A percentile compares a stretch with the other conserved stretches of the same genome.
Conservation (phyloP, 306 rosid genomes). For the Cucurbita moschata region DNA sequence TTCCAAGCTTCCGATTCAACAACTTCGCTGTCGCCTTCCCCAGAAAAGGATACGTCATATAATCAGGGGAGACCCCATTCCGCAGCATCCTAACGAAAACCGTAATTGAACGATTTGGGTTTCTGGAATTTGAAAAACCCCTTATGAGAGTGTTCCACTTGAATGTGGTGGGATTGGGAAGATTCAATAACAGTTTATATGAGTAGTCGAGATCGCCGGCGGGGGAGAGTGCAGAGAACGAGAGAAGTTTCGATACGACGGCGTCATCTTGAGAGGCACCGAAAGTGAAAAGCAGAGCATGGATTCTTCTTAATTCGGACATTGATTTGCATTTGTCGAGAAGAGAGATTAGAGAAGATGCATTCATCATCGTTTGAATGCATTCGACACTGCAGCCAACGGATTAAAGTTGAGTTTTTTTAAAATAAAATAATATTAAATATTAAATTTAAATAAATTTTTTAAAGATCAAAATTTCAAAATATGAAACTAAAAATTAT, state of each 20-base stretch:
- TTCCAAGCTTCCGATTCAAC: constrained; percentile 32
- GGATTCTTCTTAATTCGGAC: constrained; percentile 44
- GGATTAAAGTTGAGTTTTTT: neutral
- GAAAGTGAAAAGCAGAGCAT: constrained; percentile 36
- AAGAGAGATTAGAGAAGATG: constrained; percentile 13
- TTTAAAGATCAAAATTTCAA: too few species aligned
- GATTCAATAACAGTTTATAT: constrained; percentile 34
- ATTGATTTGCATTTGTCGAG: constrained; percentile 45
- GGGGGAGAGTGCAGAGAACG: constrained; percentile 34
- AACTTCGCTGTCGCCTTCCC: constrained; percentile 54
- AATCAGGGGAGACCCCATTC: constrained; percentile 40
- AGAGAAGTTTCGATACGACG: constrained; percentile 28
- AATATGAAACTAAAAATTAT: too few species aligned
- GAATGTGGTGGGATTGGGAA: constrained; percentile 34
- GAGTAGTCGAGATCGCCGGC: constrained; percentile 40
- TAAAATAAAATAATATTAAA: too few species aligned
- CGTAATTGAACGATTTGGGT: constrained; percentile 35
- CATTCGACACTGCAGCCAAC: neutral
- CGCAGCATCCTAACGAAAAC: constrained; percentile 46
- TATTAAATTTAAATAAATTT: too few species aligned
- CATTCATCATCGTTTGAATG: neutral
- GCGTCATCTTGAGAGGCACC: constrained; percentile 41
- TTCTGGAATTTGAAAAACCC: constrained; percentile 45
- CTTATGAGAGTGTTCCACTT: constrained; percentile 51
- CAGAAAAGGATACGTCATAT: constrained; percentile 69